Evolutionary conservation across 169 alveolate genomes (phyloP).

Genomic region (Eimeria acervulina): DNA sequence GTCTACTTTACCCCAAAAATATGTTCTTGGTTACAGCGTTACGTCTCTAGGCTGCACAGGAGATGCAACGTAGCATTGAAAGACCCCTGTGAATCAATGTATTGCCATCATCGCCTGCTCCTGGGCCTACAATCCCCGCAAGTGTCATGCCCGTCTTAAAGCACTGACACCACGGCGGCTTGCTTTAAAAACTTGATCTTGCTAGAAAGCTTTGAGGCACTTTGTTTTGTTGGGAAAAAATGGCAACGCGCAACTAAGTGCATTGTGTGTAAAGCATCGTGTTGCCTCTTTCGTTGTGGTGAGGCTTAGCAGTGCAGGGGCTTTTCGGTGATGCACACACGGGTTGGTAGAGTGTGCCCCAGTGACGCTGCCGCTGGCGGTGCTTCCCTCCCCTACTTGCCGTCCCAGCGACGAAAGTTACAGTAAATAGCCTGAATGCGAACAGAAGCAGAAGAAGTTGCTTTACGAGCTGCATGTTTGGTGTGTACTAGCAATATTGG

Average conservation of each 20-base stretch:
- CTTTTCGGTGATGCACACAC: not conserved
- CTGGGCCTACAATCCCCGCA: not conserved
- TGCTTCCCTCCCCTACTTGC: slow-evolving; percentile 12
- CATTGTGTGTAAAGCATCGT: not conserved
- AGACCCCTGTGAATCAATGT: not conserved
- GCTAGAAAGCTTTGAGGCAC: not conserved
- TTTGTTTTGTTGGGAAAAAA: not conserved
- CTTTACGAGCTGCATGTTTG: not conserved
- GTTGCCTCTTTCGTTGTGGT: not conserved
- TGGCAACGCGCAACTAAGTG: not conserved
- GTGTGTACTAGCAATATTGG: not conserved
- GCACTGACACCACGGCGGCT: not conserved
- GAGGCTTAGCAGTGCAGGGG: not conserved
- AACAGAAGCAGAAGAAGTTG: not conserved
- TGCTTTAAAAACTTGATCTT: not conserved
- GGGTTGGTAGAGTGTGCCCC: not conserved
- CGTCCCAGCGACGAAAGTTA: slow-evolving; percentile 64
- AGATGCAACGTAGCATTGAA: not conserved
- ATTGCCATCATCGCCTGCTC: not conserved
- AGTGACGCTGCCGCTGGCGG: not conserved
- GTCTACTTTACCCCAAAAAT: not conserved
- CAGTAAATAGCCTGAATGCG: slow-evolving; percentile 52
- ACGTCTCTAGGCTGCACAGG: not conserved
- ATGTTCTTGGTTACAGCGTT: not conserved
- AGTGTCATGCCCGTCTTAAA: not conserved